Conservation (phyloP, 441 rosid genomes). For the Syzygium syzygioides region DNA sequence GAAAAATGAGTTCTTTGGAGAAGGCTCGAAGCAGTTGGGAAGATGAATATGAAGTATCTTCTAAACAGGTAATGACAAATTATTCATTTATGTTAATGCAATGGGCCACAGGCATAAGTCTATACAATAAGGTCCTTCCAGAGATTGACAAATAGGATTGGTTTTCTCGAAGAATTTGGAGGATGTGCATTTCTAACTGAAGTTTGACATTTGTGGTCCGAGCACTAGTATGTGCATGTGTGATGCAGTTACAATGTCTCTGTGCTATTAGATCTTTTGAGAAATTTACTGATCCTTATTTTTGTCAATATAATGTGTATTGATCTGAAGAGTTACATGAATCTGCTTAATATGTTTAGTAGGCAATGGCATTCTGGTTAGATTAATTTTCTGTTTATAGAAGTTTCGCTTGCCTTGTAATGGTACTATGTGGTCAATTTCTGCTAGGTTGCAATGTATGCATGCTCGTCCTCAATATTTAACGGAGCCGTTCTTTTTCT, state of each 20-base stretch:
- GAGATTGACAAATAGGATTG: background rate
- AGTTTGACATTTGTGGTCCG: background rate
- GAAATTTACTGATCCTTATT: background rate
- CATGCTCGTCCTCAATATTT: background rate
- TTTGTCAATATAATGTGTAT: background rate
- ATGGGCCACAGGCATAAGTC: background rate
- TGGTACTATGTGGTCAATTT: background rate
- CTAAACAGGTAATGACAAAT: conserved; percentile 67
- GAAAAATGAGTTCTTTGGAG: conserved; percentile 67
- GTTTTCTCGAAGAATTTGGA: background rate
- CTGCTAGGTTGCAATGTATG: background rate
- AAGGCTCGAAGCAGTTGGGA: conserved; percentile 89
- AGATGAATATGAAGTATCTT: conserved; percentile 91
- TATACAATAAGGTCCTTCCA: background rate
- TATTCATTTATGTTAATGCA: background rate
- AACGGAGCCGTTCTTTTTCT: background rate
- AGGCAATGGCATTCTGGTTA: background rate
- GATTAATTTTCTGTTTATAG: background rate
- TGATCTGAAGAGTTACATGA: background rate
- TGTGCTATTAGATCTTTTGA: background rate
- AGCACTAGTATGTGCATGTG: background rate
- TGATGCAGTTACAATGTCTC: background rate
- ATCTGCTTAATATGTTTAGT: background rate
- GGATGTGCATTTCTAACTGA: background rate
- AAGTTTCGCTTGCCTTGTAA: background rate